phyloP scores from a whole-genome alignment of 164 flowering plant species.

The Liriodendron chinense region DNA sequence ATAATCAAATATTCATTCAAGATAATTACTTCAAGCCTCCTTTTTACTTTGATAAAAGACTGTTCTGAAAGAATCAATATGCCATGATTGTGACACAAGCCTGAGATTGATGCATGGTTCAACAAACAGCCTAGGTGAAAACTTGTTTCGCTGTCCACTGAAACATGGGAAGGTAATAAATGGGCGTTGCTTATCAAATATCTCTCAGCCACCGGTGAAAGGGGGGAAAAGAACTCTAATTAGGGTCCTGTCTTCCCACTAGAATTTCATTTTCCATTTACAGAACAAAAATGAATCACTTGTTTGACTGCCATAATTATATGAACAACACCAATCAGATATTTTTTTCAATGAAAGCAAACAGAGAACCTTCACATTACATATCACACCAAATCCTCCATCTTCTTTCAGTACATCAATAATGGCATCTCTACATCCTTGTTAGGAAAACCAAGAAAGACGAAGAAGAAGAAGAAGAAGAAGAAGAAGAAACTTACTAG shows the following conservation, averaged over 20 bases:
- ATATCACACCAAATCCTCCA: not conserved
- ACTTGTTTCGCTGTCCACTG: no score
- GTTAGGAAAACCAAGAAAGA: not conserved
- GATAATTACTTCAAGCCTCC: no score
- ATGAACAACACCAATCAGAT: not conserved
- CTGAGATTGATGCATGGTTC: no score
- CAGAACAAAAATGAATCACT: not conserved
- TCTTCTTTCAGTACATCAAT: not conserved
- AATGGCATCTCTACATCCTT: not conserved
- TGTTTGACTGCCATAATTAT: not conserved
- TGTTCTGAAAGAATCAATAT: no score
- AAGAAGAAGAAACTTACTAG: slow-evolving; percentile 17
- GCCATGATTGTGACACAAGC: no score
- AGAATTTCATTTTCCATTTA: not conserved
- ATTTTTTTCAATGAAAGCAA: not conserved
- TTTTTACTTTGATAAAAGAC: no score
- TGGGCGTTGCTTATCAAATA: not conserved
- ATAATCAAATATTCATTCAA: no score
- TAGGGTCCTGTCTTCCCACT: no score
- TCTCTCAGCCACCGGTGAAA: not conserved
- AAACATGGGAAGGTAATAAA: no score
- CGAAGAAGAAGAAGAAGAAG: not conserved
- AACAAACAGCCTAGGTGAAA: no score
- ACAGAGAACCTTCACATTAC: not conserved
- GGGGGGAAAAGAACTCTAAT: no score